These are phyloP conservation scores for Colletotrichum liriopes DNA, from an alignment of 2,329 filamentous ascomycete species.

Conservation along the genomic window DNA sequence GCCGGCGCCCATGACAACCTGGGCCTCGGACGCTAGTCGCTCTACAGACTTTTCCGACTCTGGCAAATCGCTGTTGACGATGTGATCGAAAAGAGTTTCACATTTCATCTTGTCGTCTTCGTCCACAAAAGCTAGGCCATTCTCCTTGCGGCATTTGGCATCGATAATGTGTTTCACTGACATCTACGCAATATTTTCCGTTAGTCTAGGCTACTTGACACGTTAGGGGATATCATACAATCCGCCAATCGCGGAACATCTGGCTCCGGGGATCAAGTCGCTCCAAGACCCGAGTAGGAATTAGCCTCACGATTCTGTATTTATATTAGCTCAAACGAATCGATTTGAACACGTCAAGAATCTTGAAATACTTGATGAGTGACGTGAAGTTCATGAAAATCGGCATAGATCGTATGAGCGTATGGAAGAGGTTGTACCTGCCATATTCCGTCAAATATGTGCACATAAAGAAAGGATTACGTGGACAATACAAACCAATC, in stretches of 20 bases:
- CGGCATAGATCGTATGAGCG: background rate
- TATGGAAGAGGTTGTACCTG: conserved; percentile 7
- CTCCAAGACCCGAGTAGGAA: background rate
- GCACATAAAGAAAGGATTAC: background rate
- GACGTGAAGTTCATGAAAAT: background rate
- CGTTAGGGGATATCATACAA: background rate
- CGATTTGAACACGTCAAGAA: background rate
- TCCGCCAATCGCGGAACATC: conserved; percentile 8
- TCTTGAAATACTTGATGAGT: background rate
- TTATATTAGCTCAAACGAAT: background rate
- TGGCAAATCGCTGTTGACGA: conserved; percentile 45
- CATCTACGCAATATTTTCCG: background rate
- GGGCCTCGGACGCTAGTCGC: background rate
- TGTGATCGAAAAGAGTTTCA: conserved; percentile 54
- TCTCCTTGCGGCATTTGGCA: background rate
- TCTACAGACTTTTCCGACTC: background rate
- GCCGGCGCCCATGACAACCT: conserved; percentile 67
- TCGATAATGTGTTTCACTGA: conserved; percentile 2
- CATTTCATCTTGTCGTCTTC: conserved; percentile 5
- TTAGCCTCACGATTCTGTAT: background rate
- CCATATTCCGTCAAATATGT: background rate
- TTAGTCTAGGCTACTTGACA: background rate
- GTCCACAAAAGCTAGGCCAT: background rate
- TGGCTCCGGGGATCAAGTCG: conserved; percentile 9
- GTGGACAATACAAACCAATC: background rate